Base-by-base conservation (phyloP, 768 basidiomycete species). In the Melanogaster broomeanus region DNA sequence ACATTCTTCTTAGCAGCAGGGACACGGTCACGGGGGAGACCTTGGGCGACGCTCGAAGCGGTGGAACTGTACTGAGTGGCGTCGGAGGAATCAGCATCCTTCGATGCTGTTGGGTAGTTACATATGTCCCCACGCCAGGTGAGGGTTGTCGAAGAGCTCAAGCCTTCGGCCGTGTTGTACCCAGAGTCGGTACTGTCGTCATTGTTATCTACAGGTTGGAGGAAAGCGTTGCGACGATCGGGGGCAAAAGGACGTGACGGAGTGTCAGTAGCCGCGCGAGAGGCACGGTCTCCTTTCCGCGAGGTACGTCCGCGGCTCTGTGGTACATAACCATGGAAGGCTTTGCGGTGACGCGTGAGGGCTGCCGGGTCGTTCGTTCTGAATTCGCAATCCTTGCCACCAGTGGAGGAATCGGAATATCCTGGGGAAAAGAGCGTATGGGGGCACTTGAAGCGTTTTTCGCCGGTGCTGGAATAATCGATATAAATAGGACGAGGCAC, bases 351-450 rank as follows among this genome's bases (percentile, higher is more conserved):
- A 40, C 49, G 65, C 6, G 66, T 53, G 7, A 70, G 40, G 28
- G 62, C 51, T 0, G 66, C 64, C 11, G 68, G 63, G 37, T 68
- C 64, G 4, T 51, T 18, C 2, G 68, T 69, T 30, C 35, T 53
- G 44, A 56, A 70, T 12, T 52, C 38, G 38, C 67, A 68, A 0
- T 19, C 51, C 15, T 42, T 39, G 27, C 27, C 50, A 39, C 12
- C 27, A 8, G 12, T 4, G 21, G 33, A 13, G 6, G 50, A 11
- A 0, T 42, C 25, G 3, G 37, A 16, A 30, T 18, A 22, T 1
- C 13, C 9, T 5, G 15, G 33, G 21, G 27, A n/a, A 15, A 9
- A 27, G 9, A 47, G 25, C 10, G 16, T 39, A 4, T 63, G 42
- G 7, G 60, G 62, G 34, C 64, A 66, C 25, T 45, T 16, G 27